Conservation (phyloP, 768 basidiomycete species). For the Naematelia aurantialba region DNA sequence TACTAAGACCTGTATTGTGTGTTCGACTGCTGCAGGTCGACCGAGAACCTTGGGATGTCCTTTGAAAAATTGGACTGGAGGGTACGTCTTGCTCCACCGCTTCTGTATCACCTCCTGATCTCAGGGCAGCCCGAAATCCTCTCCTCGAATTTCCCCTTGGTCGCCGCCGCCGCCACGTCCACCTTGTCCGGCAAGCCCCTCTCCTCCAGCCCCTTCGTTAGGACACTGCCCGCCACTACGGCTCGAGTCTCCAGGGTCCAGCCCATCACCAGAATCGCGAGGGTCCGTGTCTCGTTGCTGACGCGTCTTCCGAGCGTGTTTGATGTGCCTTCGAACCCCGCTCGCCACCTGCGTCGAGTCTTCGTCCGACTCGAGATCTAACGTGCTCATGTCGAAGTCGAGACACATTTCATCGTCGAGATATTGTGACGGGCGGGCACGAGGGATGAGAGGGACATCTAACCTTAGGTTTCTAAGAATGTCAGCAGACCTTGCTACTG, state of each 20-base stretch:
- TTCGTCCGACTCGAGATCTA: not conserved
- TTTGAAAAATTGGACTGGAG: not conserved
- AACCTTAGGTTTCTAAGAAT: not conserved
- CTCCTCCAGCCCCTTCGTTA: not conserved
- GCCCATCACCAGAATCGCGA: not conserved
- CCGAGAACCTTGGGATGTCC: not conserved
- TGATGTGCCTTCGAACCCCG: not conserved
- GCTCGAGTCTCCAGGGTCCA: not conserved
- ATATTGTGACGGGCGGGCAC: not conserved
- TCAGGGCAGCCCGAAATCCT: not conserved
- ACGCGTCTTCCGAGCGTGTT: not conserved
- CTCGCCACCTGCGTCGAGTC: not conserved
- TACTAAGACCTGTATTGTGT: not conserved
- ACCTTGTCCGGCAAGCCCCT: not conserved
- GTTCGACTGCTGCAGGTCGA: not conserved
- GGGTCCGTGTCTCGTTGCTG: not conserved
- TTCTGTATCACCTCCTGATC: not conserved
- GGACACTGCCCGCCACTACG: not conserved
- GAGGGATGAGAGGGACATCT: not conserved
- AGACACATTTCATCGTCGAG: not conserved
- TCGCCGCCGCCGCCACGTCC: not conserved
- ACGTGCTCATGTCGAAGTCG: not conserved
- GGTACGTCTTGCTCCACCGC: not conserved
- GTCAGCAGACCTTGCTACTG: not conserved
- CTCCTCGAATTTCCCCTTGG: not conserved